Base-by-base conservation (phyloP, 1,139 yeast species). In the Candida mesenterica region DNA sequence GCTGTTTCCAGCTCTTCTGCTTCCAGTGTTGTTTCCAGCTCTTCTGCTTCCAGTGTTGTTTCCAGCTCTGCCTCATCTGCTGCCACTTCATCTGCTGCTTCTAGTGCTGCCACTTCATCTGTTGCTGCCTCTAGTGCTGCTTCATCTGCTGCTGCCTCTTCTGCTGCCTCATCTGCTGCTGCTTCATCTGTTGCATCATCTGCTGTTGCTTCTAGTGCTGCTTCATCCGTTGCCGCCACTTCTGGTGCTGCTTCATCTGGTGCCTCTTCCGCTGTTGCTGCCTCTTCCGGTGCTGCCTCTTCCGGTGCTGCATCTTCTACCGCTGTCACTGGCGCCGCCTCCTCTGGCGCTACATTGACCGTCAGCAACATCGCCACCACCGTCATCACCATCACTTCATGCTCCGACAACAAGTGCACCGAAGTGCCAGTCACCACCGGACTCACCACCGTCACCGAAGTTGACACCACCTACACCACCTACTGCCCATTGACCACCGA, bases 341-440 rank as follows among this genome's bases (percentile, higher is more conserved):
- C 31, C 9, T 15, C 23, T 13, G 18, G 23, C 12, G 9, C 26
- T 14, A 24, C 26, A 12, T 5, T 18, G 13, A 29, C 12, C 19
- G 25, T 35, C 14, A 28, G 34, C n/a, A 15, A 6, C 32, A 43
- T 54, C 34, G 36, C 44, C 29, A 49, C 55, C 37, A 51, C 50
- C 24, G 39, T 49, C 18, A 51, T 68, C 48, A 68, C 76, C 42
- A 53, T 68, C 51, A 74, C 79, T 40, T 64, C 75, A 34, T 72
- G 77, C 58, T 42, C 53, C n/a, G 62, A 61, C 41, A 44, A 15
- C 23, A n/a, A 23, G 3, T 30, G 32, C 32, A 7, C 15, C 15
- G 10, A 22, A 12, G 6, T 14, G 27, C 57, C 26, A 13, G 12
- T 30, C 4, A 39, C 38, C 28, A 37, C 38, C 24, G 7, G 32